A percentile compares a stretch with the other conserved stretches of the same genome.
phyloP scores from a whole-genome alignment of 176 grass and related monocot species.

The Zoysia pacifica region DNA sequence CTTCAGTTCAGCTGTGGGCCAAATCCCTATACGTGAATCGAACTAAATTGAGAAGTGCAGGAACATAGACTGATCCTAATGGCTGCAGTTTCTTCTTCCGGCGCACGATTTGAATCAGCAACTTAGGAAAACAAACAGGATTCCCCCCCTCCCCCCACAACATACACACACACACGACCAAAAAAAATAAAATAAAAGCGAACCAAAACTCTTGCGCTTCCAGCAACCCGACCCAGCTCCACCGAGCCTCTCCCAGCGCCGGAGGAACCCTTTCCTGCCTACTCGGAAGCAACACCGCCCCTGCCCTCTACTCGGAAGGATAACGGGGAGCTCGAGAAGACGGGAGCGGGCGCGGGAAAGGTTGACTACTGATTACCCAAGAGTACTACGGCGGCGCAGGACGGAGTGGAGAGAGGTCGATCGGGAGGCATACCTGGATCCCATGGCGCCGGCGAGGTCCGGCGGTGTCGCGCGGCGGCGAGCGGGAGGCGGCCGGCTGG shows the following conservation, averaged over 20 bases:
- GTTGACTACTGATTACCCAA: not conserved
- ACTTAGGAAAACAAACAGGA: not conserved
- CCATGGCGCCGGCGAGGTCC: not conserved
- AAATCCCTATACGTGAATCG: not conserved
- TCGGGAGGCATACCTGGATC: slow-evolving; percentile 29
- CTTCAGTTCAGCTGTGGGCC: not conserved
- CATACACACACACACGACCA: too few relatives aligned
- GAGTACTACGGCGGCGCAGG: not conserved
- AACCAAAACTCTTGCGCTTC: not conserved
- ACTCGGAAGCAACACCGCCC: not conserved
- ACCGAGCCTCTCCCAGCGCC: not conserved
- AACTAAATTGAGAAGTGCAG: not conserved
- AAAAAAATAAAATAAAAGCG: too few relatives aligned
- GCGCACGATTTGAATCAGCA: not conserved
- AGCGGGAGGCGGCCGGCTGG: not conserved
- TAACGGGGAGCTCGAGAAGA: too few relatives aligned
- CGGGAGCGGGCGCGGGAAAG: not conserved
- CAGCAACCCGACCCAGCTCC: not conserved
- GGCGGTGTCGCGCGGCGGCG: not conserved
- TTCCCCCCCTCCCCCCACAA: not conserved
- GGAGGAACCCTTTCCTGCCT: not conserved
- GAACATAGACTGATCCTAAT: not conserved
- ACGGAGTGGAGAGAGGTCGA: not conserved
- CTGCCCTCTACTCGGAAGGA: not conserved
- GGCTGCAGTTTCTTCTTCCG: not conserved